Evolutionary conservation across 495 filamentous ascomycete genomes (phyloP).

Genomic region (Tuber brumale): DNA sequence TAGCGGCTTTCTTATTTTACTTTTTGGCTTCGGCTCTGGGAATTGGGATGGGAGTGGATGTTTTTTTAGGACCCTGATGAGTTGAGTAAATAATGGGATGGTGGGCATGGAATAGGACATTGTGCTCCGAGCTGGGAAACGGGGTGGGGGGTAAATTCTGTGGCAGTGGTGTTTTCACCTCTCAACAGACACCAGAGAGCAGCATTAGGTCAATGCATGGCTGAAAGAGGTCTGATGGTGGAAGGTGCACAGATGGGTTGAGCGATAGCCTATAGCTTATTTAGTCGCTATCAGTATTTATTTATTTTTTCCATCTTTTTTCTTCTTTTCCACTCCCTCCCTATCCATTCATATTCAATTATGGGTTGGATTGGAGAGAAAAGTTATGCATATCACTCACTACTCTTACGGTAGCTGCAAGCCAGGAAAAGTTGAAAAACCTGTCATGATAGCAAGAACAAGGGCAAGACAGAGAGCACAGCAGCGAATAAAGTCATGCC

Average conservation of each 20-base stretch:
- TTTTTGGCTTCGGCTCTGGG: neutral
- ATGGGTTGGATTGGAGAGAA: neutral
- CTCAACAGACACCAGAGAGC: neutral
- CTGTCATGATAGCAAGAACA: neutral
- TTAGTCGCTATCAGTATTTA: neutral
- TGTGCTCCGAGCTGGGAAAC: neutral
- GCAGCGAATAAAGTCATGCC: neutral
- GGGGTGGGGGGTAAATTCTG: neutral
- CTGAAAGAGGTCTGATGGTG: neutral
- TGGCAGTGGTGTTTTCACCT: neutral
- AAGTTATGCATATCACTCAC: neutral
- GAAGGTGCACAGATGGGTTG: neutral
- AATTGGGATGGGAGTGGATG: neutral
- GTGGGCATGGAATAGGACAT: neutral
- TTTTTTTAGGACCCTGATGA: neutral
- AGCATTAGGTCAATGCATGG: neutral
- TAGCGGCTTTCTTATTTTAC: neutral
- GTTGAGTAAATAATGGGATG: neutral
- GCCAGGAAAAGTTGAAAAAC: neutral
- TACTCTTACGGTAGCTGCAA: neutral
- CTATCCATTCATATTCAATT: neutral
- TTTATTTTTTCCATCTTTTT: conserved; percentile 4
- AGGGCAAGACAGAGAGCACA: neutral
- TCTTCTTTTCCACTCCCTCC: conserved; percentile 1
- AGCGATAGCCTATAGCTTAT: neutral